A percentile compares a stretch with the other conserved stretches of the same genome.
Evolutionary conservation across 2,329 filamentous ascomycete genomes (phyloP).

Genomic region (Trichoderma sp.): DNA sequence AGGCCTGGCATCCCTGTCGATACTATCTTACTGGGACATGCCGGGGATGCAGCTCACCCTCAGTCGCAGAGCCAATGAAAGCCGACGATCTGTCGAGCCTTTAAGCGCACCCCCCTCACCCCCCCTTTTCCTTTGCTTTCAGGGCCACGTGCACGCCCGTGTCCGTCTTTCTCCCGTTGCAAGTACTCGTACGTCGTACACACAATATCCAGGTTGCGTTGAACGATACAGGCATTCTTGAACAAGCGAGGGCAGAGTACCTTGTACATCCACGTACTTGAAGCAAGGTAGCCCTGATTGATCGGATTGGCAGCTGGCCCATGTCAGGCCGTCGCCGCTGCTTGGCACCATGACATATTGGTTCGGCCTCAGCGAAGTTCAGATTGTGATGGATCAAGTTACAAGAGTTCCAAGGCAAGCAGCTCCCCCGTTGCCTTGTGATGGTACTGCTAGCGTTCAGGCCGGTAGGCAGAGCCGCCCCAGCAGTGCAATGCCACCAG

Average conservation of each 20-base stretch:
- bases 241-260: no score
- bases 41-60: not conserved
- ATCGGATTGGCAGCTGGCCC: not conserved
- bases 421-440: not conserved
- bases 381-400: constrained; percentile 6
- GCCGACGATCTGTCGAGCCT: not conserved
- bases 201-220: no score
- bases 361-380: not conserved
- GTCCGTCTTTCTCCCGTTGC: not conserved
- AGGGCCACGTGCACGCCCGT: not conserved
- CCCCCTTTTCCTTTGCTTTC: not conserved
- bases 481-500: not conserved
- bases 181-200: no score
- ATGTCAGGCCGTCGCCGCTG: not conserved
- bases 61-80: not conserved
- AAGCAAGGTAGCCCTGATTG: not conserved
- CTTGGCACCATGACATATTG: not conserved
- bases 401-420: not conserved
- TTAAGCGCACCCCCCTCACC: not conserved
- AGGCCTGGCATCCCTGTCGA: not conserved
- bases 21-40: no score
- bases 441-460: not conserved
- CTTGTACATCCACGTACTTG: not conserved
- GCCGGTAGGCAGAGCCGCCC: not conserved
- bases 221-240: no score